Conservation (phyloP, 176 grass and related monocot genomes). For the Carex cristatella region DNA sequence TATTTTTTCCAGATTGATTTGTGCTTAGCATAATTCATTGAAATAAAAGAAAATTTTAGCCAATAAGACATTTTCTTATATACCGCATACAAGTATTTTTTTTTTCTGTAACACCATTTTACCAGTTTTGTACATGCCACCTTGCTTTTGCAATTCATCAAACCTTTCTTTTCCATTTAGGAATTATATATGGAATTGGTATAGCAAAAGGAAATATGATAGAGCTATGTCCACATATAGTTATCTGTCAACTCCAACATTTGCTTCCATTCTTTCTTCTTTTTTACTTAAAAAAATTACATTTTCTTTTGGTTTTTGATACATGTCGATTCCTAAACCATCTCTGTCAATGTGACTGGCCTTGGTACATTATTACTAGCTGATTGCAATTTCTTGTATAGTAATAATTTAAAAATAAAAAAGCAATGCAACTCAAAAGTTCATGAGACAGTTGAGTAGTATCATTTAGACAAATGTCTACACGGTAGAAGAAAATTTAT, state of each 20-base stretch:
- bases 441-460: background rate
- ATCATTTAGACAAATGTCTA: background rate
- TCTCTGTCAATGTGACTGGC: background rate
- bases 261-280: background rate
- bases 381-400: background rate
- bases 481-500: background rate
- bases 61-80: background rate
- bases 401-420: background rate
- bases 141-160: background rate
- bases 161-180: background rate
- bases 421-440: background rate
- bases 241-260: background rate
- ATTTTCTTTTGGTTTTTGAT: background rate
- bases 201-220: background rate
- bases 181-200: background rate
- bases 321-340: background rate
- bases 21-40: background rate
- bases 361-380: background rate
- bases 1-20: background rate
- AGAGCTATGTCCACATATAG: background rate
- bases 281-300: background rate
- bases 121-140: background rate
- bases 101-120: background rate
- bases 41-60: background rate
- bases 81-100: background rate